Evolutionary conservation across 2,329 filamentous ascomycete species (phyloP).

Genomic region (Sporothrix pseudoabietina): DNA sequence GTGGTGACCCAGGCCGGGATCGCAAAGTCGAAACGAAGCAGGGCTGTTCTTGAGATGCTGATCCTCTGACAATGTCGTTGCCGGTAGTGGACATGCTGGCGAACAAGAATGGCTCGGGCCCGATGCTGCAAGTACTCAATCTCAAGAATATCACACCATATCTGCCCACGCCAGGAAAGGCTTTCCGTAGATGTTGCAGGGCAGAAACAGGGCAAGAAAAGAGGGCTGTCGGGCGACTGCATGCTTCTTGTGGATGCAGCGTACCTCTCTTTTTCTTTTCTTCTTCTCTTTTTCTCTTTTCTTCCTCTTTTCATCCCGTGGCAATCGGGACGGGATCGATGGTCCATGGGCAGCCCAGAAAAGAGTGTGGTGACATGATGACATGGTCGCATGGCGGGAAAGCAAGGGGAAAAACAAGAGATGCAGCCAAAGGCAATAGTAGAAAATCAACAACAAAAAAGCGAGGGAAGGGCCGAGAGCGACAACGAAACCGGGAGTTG

Average conservation of each 20-base stretch:
- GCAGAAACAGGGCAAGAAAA: constrained; percentile 2
- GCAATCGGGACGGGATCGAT: constrained; percentile 19
- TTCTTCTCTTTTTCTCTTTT: background rate
- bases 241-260: constrained; percentile 7
- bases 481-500: background rate
- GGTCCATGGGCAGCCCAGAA: background rate
- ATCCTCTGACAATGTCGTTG: background rate
- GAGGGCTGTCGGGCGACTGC: background rate
- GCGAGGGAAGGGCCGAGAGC: background rate
- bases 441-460: background rate
- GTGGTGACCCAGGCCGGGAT: background rate
- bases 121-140: background rate
- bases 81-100: background rate
- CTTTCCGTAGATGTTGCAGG: background rate
- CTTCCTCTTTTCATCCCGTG: background rate
- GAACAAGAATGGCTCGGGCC: background rate
- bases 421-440: background rate
- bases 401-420: background rate
- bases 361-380: background rate
- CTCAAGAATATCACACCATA: background rate
- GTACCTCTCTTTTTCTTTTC: constrained; percentile 3
- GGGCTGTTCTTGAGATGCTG: background rate
- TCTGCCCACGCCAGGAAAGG: background rate
- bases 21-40: constrained; percentile 6
- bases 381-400: background rate